Percentiles rank a stretch among this genome's conserved stretches.
Evolutionary conservation across 1,284 basidiomycete genomes (phyloP).

Genomic region (Erythrobasidium hasegawianum): DNA sequence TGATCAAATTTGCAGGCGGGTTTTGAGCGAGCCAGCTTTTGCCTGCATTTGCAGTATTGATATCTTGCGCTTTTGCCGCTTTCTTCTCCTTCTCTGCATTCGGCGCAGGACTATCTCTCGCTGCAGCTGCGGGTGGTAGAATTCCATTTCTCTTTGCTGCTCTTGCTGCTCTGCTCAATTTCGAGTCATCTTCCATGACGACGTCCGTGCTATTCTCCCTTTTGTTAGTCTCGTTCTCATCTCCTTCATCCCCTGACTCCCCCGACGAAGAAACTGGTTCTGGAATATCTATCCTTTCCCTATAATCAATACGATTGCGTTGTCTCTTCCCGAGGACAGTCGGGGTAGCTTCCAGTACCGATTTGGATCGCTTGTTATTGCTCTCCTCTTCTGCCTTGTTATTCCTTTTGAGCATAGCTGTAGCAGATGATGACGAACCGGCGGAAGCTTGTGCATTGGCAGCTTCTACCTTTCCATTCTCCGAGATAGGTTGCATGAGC

Average conservation of each 20-base stretch:
- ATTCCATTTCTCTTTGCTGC: constrained; percentile 44
- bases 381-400: neutral
- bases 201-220: constrained; percentile 50
- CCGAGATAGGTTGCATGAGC: constrained; percentile 76
- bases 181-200: constrained; percentile 50
- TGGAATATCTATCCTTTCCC: constrained; percentile 55
- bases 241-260: constrained; percentile 58
- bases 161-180: constrained; percentile 41
- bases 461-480: constrained; percentile 51
- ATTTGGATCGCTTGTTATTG: neutral
- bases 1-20: constrained; percentile 74
- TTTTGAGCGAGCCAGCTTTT: constrained; percentile 85
- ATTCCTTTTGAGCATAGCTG: constrained; percentile 42
- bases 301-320: constrained; percentile 70
- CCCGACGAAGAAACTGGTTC: constrained; percentile 25
- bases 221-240: constrained; percentile 53
- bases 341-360: neutral
- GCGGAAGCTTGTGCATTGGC: constrained; percentile 46
- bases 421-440: constrained; percentile 39
- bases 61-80: neutral
- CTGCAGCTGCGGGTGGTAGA: neutral
- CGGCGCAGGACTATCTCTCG: constrained; percentile 31
- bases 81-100: neutral
- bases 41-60: constrained; percentile 54
- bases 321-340: constrained; percentile 19